A percentile compares a stretch with the other conserved stretches of the same genome.
Evolutionary conservation across 2,329 filamentous ascomycete species (phyloP).

Genomic region (Neospermospora avenae): DNA sequence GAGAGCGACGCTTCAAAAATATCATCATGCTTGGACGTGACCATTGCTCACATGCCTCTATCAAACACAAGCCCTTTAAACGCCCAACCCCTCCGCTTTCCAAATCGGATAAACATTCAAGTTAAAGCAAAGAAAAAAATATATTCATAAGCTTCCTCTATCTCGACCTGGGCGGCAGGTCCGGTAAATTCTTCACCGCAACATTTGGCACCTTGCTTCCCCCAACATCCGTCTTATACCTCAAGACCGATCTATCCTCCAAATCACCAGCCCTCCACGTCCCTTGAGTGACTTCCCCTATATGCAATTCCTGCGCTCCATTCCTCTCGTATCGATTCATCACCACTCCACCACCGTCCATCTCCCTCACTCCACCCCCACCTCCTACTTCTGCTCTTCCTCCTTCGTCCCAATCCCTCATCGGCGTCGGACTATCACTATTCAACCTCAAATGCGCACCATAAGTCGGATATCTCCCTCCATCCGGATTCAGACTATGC

Average conservation of each 20-base stretch:
- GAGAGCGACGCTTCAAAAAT: too few species aligned
- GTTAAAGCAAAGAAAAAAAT: too few species aligned
- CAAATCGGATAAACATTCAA: too few species aligned
- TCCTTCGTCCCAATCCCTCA: constrained; percentile 12
- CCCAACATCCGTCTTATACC: constrained; percentile 13
- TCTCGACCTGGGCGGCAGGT: too few species aligned
- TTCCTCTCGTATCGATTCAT: constrained; percentile 2
- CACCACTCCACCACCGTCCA: not conserved
- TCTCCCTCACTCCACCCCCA: not conserved
- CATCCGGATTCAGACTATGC: not conserved
- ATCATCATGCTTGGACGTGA: too few species aligned
- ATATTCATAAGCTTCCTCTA: too few species aligned
- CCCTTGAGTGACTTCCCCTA: not conserved
- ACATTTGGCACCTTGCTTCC: not conserved
- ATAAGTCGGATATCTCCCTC: constrained; percentile 7
- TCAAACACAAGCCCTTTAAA: too few species aligned
- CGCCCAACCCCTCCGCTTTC: too few species aligned
- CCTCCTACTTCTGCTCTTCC: not conserved
- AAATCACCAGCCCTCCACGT: not conserved
- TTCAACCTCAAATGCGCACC: constrained; percentile 9
- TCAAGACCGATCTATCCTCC: not conserved
- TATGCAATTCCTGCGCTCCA: not conserved
- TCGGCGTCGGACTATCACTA: constrained; percentile 12
- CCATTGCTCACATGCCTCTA: too few species aligned
- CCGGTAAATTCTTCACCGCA: constrained; percentile 7